Evolutionary conservation across 345 rosid species (phyloP).

Genomic region (Salix viminalis): DNA sequence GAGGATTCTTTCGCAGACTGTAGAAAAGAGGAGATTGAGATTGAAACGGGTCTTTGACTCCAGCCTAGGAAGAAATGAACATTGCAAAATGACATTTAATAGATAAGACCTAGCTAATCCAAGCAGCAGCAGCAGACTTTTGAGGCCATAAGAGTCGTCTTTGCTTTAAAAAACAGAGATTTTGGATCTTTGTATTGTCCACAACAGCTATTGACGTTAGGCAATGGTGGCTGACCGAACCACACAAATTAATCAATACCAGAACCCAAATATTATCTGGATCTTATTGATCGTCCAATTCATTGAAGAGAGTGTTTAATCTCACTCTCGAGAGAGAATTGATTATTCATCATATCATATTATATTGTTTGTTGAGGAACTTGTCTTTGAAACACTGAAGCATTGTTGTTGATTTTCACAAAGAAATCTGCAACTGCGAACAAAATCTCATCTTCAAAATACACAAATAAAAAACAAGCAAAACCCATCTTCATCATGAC

Average conservation of each 20-base stretch:
- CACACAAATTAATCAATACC: background rate
- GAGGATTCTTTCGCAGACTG: background rate
- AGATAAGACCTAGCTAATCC: background rate
- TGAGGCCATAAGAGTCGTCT: background rate
- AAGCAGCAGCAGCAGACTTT: background rate
- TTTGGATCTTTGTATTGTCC: background rate
- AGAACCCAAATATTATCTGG: background rate
- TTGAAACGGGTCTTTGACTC: background rate
- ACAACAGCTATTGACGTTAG: background rate
- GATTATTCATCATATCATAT: background rate
- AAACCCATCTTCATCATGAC: background rate
- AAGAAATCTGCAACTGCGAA: background rate
- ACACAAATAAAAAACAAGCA: background rate
- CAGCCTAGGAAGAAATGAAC: background rate
- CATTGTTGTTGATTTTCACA: background rate
- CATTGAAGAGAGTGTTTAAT: background rate
- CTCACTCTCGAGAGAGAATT: background rate
- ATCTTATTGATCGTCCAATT: background rate
- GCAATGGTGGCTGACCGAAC: background rate
- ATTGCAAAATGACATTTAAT: background rate
- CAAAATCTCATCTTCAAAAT: background rate
- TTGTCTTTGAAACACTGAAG: background rate
- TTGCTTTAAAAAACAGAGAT: background rate
- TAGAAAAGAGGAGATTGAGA: background rate
- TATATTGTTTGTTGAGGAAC: background rate